A percentile compares a stretch with the other conserved stretches of the same genome.
phyloP scores from a whole-genome alignment of 176 grass and related monocot genomes.

The Oryza australiensis region DNA sequence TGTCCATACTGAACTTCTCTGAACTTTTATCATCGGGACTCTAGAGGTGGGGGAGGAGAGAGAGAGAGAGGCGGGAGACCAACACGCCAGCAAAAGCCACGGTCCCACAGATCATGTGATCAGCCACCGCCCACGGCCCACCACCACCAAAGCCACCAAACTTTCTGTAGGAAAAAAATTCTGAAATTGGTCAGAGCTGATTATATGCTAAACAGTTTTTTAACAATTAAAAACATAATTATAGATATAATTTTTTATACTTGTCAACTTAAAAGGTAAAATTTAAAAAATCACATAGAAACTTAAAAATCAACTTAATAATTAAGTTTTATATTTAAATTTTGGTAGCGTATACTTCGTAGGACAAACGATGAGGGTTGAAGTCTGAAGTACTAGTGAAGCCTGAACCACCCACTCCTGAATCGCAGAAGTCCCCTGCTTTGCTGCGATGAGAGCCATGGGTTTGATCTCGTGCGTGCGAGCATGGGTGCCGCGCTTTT shows the following conservation, averaged over 20 bases:
- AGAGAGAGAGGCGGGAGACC: not conserved
- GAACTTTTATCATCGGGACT: not conserved
- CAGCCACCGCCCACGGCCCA: not conserved
- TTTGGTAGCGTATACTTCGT: too few species aligned
- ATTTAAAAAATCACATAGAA: too few species aligned
- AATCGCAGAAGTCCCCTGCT: not conserved
- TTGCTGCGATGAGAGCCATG: not conserved
- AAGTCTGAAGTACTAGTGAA: not conserved
- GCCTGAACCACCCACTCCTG: not conserved
- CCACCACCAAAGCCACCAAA: not conserved
- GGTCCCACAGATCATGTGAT: conserved; percentile 17
- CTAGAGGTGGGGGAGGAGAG: too few species aligned
- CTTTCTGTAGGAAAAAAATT: too few species aligned
- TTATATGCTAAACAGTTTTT: too few species aligned
- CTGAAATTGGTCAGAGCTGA: too few species aligned
- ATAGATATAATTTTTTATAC: too few species aligned
- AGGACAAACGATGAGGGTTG: too few species aligned
- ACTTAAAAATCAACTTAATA: too few species aligned
- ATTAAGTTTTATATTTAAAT: too few species aligned
- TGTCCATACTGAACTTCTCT: not conserved
- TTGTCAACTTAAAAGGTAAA: too few species aligned
- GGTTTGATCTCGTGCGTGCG: not conserved
- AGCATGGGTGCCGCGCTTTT: conserved; percentile 4
- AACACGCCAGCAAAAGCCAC: not conserved
- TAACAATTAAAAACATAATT: too few species aligned